phyloP scores from a whole-genome alignment of 2,329 filamentous ascomycete genomes.

The Aspergillus neoniger region DNA sequence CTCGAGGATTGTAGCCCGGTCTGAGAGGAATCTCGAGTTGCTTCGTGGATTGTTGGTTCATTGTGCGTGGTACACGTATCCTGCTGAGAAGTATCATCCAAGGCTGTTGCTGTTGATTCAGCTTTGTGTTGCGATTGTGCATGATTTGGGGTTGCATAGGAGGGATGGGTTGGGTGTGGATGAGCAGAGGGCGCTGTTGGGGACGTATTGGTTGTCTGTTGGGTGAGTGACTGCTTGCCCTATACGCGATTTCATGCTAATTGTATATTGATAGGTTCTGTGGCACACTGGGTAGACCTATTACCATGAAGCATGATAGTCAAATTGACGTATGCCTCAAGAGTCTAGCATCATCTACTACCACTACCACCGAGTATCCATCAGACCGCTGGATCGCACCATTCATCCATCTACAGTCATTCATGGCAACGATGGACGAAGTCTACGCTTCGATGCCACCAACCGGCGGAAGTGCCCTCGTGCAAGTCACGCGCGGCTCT shows the following conservation, averaged over 20 bases:
- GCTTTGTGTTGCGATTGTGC: slow-evolving; percentile 20
- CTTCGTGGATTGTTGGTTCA: slow-evolving; percentile 26
- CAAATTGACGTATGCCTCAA: slow-evolving; percentile 17
- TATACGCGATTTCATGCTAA: background rate
- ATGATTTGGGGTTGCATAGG: slow-evolving; percentile 24
- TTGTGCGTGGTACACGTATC: slow-evolving; percentile 28
- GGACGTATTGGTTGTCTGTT: slow-evolving; percentile 25
- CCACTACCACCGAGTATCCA: slow-evolving; percentile 9
- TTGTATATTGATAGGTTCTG: background rate
- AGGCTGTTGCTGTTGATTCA: slow-evolving; percentile 26
- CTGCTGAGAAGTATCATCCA: slow-evolving; percentile 25
- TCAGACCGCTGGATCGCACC: slow-evolving; percentile 26
- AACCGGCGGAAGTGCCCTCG: slow-evolving; percentile 14
- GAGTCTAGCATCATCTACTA: slow-evolving; percentile 2
- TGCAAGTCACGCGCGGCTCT: slow-evolving; percentile 15
- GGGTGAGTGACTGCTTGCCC: slow-evolving; percentile 17
- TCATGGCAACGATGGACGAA: slow-evolving; percentile 23
- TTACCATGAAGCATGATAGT: slow-evolving; percentile 5
- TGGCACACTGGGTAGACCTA: background rate
- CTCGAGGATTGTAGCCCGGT: slow-evolving; percentile 19
- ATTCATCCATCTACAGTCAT: slow-evolving; percentile 22
- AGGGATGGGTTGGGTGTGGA: slow-evolving; percentile 18
- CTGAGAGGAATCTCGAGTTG: slow-evolving; percentile 28
- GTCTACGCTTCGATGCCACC: slow-evolving; percentile 20
- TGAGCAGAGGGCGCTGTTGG: slow-evolving; percentile 24